Percentiles rank a stretch among this genome's conserved stretches.
Conservation (phyloP, 2,329 filamentous ascomycete species). For the Colletotrichum magnum region DNA sequence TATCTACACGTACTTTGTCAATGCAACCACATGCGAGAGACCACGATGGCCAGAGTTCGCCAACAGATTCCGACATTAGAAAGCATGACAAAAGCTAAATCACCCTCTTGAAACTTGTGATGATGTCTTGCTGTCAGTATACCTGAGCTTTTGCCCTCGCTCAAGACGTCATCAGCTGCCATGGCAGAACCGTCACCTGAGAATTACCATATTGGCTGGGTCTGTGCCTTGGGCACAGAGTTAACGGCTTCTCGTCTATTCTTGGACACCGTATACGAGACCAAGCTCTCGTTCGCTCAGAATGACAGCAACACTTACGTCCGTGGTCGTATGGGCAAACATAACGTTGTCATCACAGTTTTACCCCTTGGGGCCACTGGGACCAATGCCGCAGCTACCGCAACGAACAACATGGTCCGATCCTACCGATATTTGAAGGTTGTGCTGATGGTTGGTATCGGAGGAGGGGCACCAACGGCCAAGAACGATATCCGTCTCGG, state of each 20-base stretch:
- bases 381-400: constrained; percentile 42
- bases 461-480: constrained; percentile 6
- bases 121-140: no score
- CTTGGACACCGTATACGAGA: background rate
- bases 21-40: no score
- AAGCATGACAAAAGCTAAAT: no score
- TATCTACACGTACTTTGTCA: no score
- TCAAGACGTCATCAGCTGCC: no score
- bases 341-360: constrained; percentile 53
- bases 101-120: no score
- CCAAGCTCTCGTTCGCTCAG: background rate
- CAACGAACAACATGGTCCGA: constrained; percentile 15
- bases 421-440: constrained; percentile 24
- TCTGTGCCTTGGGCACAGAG: constrained; percentile 16
- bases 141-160: no score
- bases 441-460: constrained; percentile 32
- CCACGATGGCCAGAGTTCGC: no score
- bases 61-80: no score
- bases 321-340: constrained; percentile 49
- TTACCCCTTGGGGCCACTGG: constrained; percentile 48
- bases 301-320: constrained; percentile 49
- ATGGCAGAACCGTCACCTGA: background rate
- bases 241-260: background rate
- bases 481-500: constrained; percentile 32
- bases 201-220: constrained; percentile 25